Percentiles rank a stretch among this genome's conserved stretches.
Evolutionary conservation across 176 grass and related monocot species (phyloP).

Genomic region (Thinopyrum elongatum): DNA sequence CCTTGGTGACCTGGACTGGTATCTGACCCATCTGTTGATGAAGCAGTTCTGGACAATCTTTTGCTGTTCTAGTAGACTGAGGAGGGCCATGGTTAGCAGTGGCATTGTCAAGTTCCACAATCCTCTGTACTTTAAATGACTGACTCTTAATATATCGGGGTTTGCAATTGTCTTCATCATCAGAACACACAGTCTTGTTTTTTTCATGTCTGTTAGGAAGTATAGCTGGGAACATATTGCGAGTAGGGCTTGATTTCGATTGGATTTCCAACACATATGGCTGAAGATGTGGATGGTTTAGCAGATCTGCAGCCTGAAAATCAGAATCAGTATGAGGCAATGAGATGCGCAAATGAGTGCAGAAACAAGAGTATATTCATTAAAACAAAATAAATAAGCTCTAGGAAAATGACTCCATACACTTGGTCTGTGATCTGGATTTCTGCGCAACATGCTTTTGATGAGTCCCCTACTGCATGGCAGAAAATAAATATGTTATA

Average conservation of each 20-base stretch:
- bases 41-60: slow-evolving; percentile 46
- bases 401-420: slow-evolving; percentile 46
- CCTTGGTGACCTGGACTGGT: slow-evolving; percentile 42
- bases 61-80: slow-evolving; percentile 37
- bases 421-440: slow-evolving; percentile 92
- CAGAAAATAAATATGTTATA: slow-evolving; percentile 16
- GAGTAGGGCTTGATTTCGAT: slow-evolving; percentile 44
- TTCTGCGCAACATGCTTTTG: slow-evolving; percentile 91
- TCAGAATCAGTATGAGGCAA: neutral
- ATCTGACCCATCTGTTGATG: slow-evolving; percentile 41
- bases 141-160: slow-evolving; percentile 58
- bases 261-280: slow-evolving; percentile 63
- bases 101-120: slow-evolving; percentile 42
- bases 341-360: neutral
- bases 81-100: slow-evolving; percentile 24
- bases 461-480: slow-evolving; percentile 76
- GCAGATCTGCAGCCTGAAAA: slow-evolving; percentile 77
- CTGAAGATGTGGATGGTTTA: slow-evolving; percentile 80
- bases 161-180: slow-evolving; percentile 47
- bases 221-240: slow-evolving; percentile 34
- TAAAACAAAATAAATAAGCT: neutral
- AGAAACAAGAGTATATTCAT: neutral
- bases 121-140: slow-evolving; percentile 55
- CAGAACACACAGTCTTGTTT: slow-evolving; percentile 42
- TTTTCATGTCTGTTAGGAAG: slow-evolving; percentile 16